Evolutionary conservation across 2,329 filamentous ascomycete genomes (phyloP).

Genomic region (Kalaharituber pfeilii): DNA sequence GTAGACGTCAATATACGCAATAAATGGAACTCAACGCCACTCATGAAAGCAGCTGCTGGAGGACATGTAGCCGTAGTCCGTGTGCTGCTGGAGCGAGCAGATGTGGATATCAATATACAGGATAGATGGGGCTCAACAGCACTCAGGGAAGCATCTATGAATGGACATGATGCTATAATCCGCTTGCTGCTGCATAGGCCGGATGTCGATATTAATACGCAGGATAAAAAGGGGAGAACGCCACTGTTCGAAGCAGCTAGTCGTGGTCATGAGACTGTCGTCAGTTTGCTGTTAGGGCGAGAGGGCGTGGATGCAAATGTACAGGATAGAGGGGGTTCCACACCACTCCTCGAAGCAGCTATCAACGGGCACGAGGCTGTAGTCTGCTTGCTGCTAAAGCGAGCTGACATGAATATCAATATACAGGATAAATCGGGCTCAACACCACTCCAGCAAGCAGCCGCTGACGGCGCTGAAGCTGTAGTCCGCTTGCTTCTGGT

Average conservation of each 20-base stretch:
- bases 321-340: not conserved
- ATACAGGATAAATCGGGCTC: not conserved
- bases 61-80: no score
- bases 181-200: not conserved
- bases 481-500: not conserved
- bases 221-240: not conserved
- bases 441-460: no score
- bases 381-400: not conserved
- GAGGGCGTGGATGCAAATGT: not conserved
- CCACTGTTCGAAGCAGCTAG: not conserved
- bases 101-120: not conserved
- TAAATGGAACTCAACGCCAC: not conserved
- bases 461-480: no score
- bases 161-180: not conserved
- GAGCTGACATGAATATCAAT: not conserved
- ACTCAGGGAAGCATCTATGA: no score
- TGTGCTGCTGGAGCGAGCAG: not conserved
- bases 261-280: not conserved
- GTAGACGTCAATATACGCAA: not conserved
- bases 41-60: no score
- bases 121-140: not conserved
- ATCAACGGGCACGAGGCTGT: not conserved
- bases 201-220: not conserved
- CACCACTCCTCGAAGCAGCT: not conserved
- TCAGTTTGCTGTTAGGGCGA: not conserved